Evolutionary conservation across 2,329 filamentous ascomycete species (phyloP).

Genomic region (Diaporthe velutina): DNA sequence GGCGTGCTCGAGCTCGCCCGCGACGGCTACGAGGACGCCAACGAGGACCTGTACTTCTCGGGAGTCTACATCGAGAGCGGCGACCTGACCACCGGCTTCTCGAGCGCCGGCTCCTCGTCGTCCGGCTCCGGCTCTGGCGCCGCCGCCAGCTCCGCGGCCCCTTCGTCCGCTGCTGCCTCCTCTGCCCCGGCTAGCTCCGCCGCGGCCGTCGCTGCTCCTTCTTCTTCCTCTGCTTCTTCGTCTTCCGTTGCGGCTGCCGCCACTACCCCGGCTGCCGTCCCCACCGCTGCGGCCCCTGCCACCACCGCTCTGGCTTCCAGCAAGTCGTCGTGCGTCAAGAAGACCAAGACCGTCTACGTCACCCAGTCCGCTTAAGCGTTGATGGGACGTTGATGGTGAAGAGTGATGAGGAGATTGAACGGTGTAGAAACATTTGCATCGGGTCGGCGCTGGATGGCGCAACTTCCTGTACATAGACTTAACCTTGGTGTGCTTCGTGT

Average conservation of each 20-base stretch:
- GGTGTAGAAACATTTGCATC: background rate
- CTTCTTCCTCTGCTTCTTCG: conserved; percentile 24
- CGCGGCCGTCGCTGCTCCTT: conserved; percentile 5
- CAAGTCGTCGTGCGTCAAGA: conserved; percentile 34
- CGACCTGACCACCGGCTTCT: conserved; percentile 41
- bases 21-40: conserved; percentile 61
- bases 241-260: background rate
- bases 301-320: conserved; percentile 26
- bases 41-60: conserved; percentile 77
- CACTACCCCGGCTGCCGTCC: conserved; percentile 13
- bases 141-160: conserved; percentile 9
- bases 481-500: conserved; percentile 34
- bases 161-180: background rate
- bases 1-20: conserved; percentile 74
- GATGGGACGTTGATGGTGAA: background rate
- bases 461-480: conserved; percentile 35
- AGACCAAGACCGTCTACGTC: conserved; percentile 40
- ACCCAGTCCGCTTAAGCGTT: conserved; percentile 28
- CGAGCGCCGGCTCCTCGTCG: conserved; percentile 34
- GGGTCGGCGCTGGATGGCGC: background rate
- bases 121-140: conserved; percentile 37
- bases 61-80: conserved; percentile 77
- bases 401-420: background rate
- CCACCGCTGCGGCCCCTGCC: conserved; percentile 35
- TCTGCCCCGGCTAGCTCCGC: conserved; percentile 18